Conservation (phyloP, 1,284 basidiomycete genomes). For the Ustilago esculenta region DNA sequence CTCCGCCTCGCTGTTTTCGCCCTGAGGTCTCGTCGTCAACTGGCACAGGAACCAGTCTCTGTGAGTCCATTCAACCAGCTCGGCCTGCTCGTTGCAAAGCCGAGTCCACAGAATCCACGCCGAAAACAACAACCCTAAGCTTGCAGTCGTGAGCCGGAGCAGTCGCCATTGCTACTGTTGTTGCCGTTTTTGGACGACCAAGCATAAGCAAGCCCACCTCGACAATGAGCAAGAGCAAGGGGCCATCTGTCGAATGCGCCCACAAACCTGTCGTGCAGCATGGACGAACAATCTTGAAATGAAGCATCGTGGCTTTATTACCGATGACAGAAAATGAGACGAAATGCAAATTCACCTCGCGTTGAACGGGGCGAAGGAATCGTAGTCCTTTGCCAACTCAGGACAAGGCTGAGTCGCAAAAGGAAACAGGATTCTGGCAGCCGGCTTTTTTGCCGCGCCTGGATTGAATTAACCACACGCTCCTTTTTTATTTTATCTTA, state of each 20-base stretch:
- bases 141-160: not conserved
- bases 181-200: not conserved
- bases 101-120: not conserved
- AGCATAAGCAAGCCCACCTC: not conserved
- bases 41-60: not conserved
- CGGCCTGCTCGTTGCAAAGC: not conserved
- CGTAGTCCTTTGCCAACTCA: too few relatives aligned
- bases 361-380: too few relatives aligned
- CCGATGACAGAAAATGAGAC: too few relatives aligned
- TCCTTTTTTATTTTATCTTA: too few relatives aligned
- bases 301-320: too few relatives aligned
- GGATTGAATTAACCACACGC: not conserved
- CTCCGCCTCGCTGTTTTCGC: constrained; percentile 9
- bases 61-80: not conserved
- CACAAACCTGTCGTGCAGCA: too few relatives aligned
- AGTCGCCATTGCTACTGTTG: not conserved
- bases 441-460: constrained; percentile 1
- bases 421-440: too few relatives aligned
- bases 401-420: not conserved
- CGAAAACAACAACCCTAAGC: too few relatives aligned
- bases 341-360: too few relatives aligned
- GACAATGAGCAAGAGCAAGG: not conserved
- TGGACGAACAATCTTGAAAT: too few relatives aligned
- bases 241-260: too few relatives aligned
- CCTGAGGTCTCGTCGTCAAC: not conserved